Percentiles rank a stretch among this genome's conserved stretches.
Conservation (phyloP, 495 filamentous ascomycete genomes). For the Aspergillus indologenus region DNA sequence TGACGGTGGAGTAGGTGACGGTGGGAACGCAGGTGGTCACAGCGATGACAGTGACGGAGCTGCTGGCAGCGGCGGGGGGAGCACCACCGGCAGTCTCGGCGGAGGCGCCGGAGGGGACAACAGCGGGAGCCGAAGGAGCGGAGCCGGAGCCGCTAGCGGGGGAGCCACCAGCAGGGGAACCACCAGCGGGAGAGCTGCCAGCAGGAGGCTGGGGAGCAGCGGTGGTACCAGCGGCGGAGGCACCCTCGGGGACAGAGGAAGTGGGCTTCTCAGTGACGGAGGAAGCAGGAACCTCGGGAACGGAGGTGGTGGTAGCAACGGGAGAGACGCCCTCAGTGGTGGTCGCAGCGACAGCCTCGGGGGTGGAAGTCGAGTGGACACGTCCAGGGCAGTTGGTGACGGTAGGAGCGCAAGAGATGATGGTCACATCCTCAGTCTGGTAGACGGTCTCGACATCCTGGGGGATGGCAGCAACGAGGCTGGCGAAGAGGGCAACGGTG, state of each 20-base stretch:
- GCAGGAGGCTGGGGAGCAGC: slow-evolving; percentile 13
- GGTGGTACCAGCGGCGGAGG: slow-evolving; percentile 20
- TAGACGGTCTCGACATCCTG: slow-evolving; percentile 47
- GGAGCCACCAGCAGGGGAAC: not conserved
- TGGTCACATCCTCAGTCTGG: slow-evolving; percentile 52
- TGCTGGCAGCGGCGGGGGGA: slow-evolving; percentile 8
- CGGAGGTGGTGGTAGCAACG: slow-evolving; percentile 19
- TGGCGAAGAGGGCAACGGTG: slow-evolving; percentile 50
- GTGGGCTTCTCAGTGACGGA: slow-evolving; percentile 5
- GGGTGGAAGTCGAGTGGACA: slow-evolving; percentile 16
- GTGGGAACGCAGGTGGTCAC: slow-evolving; percentile 46
- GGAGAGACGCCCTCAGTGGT: slow-evolving; percentile 15
- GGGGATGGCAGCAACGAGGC: slow-evolving; percentile 41
- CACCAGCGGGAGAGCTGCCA: not conserved
- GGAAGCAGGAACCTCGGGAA: slow-evolving; percentile 16
- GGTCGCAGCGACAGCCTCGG: slow-evolving; percentile 19
- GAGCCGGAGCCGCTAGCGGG: slow-evolving; percentile 19
- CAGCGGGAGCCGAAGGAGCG: slow-evolving; percentile 12
- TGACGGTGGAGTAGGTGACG: slow-evolving; percentile 40
- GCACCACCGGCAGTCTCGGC: slow-evolving; percentile 16
- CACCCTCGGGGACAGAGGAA: not conserved
- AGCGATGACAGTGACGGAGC: slow-evolving; percentile 28
- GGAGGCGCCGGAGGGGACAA: slow-evolving; percentile 16
- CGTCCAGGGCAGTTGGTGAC: slow-evolving; percentile 57
- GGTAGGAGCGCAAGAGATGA: slow-evolving; percentile 58